phyloP scores from a whole-genome alignment of 768 basidiomycete genomes.

The Kwoniella europaea region DNA sequence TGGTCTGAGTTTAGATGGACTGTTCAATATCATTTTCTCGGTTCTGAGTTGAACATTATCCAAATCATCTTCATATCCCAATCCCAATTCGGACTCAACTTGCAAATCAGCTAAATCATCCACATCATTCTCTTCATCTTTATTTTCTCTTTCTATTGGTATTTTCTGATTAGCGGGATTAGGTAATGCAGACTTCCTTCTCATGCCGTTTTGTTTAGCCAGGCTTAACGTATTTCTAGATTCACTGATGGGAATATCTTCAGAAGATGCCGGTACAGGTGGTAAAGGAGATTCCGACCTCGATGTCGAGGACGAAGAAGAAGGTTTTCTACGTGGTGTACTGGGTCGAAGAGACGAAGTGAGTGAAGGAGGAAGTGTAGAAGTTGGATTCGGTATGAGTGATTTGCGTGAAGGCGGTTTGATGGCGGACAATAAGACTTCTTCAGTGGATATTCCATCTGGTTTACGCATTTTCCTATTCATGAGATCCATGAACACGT shows the following conservation, averaged over 20 bases:
- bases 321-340: slow-evolving; percentile 8
- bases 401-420: slow-evolving; percentile 19
- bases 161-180: slow-evolving; percentile 11
- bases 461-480: slow-evolving; percentile 56
- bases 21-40: not conserved
- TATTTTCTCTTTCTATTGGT: not conserved
- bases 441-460: slow-evolving; percentile 41
- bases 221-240: too few relatives aligned
- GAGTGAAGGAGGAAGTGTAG: not conserved
- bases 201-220: slow-evolving; percentile 17
- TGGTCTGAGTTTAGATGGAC: slow-evolving; percentile 5
- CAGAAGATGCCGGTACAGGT: not conserved
- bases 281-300: not conserved
- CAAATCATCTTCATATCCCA: slow-evolving; percentile 9
- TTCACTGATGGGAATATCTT: not conserved
- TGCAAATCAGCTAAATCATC: slow-evolving; percentile 18
- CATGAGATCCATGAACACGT: not conserved
- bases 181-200: slow-evolving; percentile 42
- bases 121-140: slow-evolving; percentile 21
- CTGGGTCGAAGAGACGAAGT: slow-evolving; percentile 1
- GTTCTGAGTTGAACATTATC: slow-evolving; percentile 7
- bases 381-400: not conserved
- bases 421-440: slow-evolving; percentile 10
- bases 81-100: not conserved
- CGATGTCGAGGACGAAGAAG: not conserved